Base-by-base conservation (phyloP, 2,329 filamentous ascomycete genomes). In the Colletotrichum destructivum region DNA sequence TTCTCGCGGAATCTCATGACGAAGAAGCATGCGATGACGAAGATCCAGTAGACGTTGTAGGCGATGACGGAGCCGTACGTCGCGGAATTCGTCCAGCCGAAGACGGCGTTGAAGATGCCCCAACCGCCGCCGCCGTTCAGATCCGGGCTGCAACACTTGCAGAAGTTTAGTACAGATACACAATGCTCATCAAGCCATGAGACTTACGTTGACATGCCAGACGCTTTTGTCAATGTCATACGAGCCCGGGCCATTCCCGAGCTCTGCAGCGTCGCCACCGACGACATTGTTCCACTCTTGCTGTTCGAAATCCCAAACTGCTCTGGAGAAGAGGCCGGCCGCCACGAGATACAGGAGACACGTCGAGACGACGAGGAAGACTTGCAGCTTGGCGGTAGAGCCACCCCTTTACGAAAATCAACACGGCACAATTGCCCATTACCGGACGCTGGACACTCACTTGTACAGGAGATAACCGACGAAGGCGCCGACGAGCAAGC, bases 11-110 rank as follows among this genome's bases (percentile, higher is more conserved):
- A 94, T 52, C 91, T 87, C 85, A 96, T 87, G 44, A 84, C 75
- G 16, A 90, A 72, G 78, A 96, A 93, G 6, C 87, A 87, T 18
- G 86, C 72, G 68, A 95, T 94, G 75, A 94, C 87, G 11, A 85
- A 85, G 62, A 96, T 82, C 95, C 94, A 98, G 84, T 97, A 97
- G 18, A 96, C 70, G 79, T 96, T 97, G 84, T 97, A 97, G 1
- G 93, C 91, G 74, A 97, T 90, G 74, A 97, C 92, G 1, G 93
- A 95, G 62, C 94, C 94, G 77, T 96, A 95, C 2, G 94, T 97
- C 6, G 93, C 95, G 15, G 93, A 94, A 84, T 97, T 97, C 73
- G 91, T 89, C 95, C 95, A 98, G 70, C 95, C 94, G 13, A 97
- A 86, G 64, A 97, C 87, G 70, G 93, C 91, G 77, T 97, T 96